Conservation (phyloP, 2,329 filamentous ascomycete genomes). For the Bipolaris oryzae region DNA sequence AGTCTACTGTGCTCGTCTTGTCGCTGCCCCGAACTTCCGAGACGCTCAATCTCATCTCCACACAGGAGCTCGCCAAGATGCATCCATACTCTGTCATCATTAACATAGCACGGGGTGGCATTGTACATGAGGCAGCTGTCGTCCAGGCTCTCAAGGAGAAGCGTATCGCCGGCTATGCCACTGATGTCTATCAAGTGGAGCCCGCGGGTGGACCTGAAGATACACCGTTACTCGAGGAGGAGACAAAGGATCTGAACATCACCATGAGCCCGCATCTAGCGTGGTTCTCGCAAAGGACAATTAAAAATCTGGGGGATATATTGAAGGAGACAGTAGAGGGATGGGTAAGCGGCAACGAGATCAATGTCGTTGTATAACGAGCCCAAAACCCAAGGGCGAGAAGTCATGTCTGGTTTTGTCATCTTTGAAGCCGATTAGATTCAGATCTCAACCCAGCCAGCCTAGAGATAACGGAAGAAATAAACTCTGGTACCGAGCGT, state of each 20-base stretch:
- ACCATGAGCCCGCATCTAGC: slow-evolving; percentile 61
- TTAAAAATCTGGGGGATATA: slow-evolving; percentile 53
- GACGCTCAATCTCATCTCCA: slow-evolving; percentile 43
- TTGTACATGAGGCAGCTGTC: slow-evolving; percentile 58
- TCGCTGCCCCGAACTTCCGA: slow-evolving; percentile 41
- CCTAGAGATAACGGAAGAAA: neutral
- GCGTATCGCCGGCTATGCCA: slow-evolving; percentile 57
- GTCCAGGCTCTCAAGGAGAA: slow-evolving; percentile 53
- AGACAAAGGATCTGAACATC: slow-evolving; percentile 56
- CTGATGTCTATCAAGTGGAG: slow-evolving; percentile 58
- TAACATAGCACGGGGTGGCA: slow-evolving; percentile 59
- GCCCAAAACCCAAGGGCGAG: neutral
- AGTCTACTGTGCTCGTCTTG: slow-evolving; percentile 49
- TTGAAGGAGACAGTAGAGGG: slow-evolving; percentile 57
- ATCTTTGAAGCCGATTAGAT: neutral
- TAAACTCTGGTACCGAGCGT: neutral
- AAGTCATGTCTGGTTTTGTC: neutral
- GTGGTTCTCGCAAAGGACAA: slow-evolving; percentile 58
- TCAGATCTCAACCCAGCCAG: neutral
- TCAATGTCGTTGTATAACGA: slow-evolving; percentile 45
- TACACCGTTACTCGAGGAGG: slow-evolving; percentile 53
- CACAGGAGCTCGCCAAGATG: slow-evolving; percentile 54
- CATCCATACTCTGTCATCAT: slow-evolving; percentile 53
- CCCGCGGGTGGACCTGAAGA: slow-evolving; percentile 52
- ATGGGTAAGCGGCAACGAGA: slow-evolving; percentile 49